Base-by-base conservation (phyloP, 768 basidiomycete genomes). In the Russula sp. region DNA sequence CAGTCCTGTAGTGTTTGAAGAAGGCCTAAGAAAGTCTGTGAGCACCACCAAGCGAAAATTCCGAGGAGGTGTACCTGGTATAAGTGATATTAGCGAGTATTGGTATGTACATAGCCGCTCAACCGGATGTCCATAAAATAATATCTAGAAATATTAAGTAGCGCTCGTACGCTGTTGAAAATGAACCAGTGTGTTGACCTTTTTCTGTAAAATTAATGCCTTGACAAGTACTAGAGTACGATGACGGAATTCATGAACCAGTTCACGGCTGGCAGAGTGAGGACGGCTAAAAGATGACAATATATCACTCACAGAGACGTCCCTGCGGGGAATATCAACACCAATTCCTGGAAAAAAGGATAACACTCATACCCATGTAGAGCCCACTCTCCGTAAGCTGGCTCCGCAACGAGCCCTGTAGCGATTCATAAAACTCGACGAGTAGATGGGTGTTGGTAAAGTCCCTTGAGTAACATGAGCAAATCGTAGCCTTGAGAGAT, bases 61-160 rank as follows among this genome's bases (percentile, higher is more conserved):
- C 10, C 13, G n/a, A 39, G 42, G 13, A 35, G 7, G 69, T 81
- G 50, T 54, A 91, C 92, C 90, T 10, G 96, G 96, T 63, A 98
- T 81, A 8, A 98, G 79, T 0, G 96, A 93, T 50, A 97, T 83
- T n/a, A 98, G 79, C 0, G 94, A 96, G 72, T 99, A 99, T 72
- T 99, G 97, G 70, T 93, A 98, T 29, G 94, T 98, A 75, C 96
- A 98, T 20, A 99, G 75, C 49, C 86, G 85, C 73, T 99, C 97
- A 2, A 98, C 96, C 0, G 96, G 96, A 70, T 96, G 92, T 7
- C 95, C 95, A 69, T 83, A 97, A 73, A 99, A 95, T 86, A 98
- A 88, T 61, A 98, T 89, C 93, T 96, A 70, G 14, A 47, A 68
- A 56, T 22, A 48, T 54, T 42, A 60, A 7, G 25, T 29, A 49